A percentile compares a stretch with the other conserved stretches of the same genome.
Evolutionary conservation across 495 filamentous ascomycete genomes (phyloP).

Genomic region (Penicillium ochrochloron): DNA sequence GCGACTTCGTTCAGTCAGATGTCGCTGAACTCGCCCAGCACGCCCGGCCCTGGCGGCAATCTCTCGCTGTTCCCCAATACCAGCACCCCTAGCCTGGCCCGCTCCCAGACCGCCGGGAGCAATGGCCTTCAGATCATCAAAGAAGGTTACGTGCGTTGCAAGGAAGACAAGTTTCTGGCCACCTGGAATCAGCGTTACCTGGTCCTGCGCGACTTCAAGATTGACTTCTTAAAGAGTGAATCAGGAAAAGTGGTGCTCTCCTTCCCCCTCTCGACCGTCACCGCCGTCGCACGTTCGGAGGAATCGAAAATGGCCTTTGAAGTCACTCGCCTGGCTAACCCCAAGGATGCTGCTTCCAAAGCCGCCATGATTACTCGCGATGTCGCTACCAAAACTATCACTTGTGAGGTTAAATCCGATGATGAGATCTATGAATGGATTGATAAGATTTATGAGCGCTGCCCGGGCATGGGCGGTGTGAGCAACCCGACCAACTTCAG

Average conservation of each 20-base stretch:
- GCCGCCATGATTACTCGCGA: constrained; percentile 68
- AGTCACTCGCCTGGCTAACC: constrained; percentile 72
- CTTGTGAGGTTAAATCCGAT: constrained; percentile 89
- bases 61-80: constrained; percentile 62
- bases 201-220: constrained; percentile 81
- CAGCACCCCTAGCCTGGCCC: constrained; percentile 67
- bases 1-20: constrained; percentile 80
- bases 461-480: constrained; percentile 95
- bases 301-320: constrained; percentile 88
- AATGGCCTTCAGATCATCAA: constrained; percentile 78
- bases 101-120: constrained; percentile 63
- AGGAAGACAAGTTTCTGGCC: constrained; percentile 84
- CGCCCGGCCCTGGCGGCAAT: constrained; percentile 49
- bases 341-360: constrained; percentile 63
- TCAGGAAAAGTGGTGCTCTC: constrained; percentile 79
- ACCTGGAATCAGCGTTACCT: constrained; percentile 91
- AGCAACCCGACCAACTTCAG: constrained; percentile 98
- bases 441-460: constrained; percentile 93
- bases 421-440: constrained; percentile 99
- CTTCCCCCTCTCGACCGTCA: constrained; percentile 81
- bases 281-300: constrained; percentile 84
- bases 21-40: constrained; percentile 69
- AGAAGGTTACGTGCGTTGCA: constrained; percentile 82
- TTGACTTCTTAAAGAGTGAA: constrained; percentile 92
- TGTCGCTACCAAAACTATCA: constrained; percentile 75